phyloP scores from a whole-genome alignment of 1,139 yeast species.

The Ogataea hybrid region DNA sequence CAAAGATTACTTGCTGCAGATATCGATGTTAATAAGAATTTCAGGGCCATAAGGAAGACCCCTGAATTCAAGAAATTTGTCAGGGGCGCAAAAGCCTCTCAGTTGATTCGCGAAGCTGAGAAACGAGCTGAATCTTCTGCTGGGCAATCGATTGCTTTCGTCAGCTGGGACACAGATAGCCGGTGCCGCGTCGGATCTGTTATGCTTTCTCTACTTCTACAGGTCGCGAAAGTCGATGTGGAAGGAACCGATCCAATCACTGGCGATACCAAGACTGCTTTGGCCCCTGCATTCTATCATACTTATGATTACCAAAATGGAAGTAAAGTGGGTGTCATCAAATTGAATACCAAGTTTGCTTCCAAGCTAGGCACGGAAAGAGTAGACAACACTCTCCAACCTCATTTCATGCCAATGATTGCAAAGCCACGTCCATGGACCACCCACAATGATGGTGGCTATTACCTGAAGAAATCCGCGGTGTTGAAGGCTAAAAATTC shows the following conservation, averaged over 20 bases:
- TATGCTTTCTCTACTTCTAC: slow-evolving; percentile 68
- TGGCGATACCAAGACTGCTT: slow-evolving; percentile 60
- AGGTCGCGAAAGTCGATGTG: slow-evolving; percentile 80
- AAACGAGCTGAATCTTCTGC: slow-evolving; percentile 15
- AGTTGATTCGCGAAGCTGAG: slow-evolving; percentile 27
- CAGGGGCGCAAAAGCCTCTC: slow-evolving; percentile 31
- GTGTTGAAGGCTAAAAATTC: slow-evolving; percentile 80
- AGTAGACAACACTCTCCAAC: slow-evolving; percentile 68
- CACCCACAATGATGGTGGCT: slow-evolving; percentile 80
- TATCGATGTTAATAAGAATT: slow-evolving; percentile 41
- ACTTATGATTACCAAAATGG: slow-evolving; percentile 81
- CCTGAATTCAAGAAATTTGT: slow-evolving; percentile 45
- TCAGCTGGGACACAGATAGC: slow-evolving; percentile 59
- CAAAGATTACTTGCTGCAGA: slow-evolving; percentile 61
- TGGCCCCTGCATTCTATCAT: slow-evolving; percentile 90
- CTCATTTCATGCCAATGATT: slow-evolving; percentile 92
- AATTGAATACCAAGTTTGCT: slow-evolving; percentile 68
- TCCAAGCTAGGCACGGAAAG: slow-evolving; percentile 67
- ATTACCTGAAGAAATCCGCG: slow-evolving; percentile 57
- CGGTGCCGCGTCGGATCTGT: slow-evolving; percentile 84
- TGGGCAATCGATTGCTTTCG: background rate
- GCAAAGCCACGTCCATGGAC: slow-evolving; percentile 89
- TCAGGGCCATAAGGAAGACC: slow-evolving; percentile 34
- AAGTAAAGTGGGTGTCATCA: slow-evolving; percentile 76
- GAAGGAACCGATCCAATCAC: slow-evolving; percentile 77